Conservation (phyloP, 2,329 filamentous ascomycete species). For the Aspergillus sojae region DNA sequence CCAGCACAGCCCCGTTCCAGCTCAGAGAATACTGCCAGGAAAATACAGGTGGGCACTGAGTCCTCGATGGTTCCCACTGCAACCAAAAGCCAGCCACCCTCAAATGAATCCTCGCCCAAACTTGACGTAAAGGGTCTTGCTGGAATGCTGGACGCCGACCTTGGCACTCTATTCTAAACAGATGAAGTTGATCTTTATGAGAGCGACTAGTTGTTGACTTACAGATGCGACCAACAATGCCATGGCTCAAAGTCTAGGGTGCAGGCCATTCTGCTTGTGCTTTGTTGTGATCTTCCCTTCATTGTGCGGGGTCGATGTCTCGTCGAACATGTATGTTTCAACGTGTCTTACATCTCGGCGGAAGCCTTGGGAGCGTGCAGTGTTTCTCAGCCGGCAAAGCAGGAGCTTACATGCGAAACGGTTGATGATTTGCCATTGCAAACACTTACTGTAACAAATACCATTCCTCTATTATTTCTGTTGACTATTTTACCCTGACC, state of each 20-base stretch:
- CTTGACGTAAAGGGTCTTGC: conserved; percentile 6
- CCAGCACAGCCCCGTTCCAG: conserved; percentile 17
- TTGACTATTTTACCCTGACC: background rate
- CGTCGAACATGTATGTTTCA: background rate
- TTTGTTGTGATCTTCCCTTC: background rate
- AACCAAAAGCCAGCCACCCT: background rate
- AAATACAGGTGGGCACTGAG: background rate
- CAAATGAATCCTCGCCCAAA: conserved; percentile 12
- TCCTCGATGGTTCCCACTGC: background rate
- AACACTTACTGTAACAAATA: background rate
- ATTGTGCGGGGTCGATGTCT: background rate
- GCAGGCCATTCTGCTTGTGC: background rate
- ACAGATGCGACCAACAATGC: background rate
- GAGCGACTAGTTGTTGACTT: background rate
- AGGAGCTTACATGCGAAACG: background rate
- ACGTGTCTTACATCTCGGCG: background rate
- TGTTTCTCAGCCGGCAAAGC: background rate
- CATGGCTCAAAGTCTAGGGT: background rate
- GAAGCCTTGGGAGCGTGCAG: background rate
- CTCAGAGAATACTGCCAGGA: background rate
- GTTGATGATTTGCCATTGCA: background rate
- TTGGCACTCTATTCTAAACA: conserved; percentile 33
- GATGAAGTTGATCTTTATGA: background rate
- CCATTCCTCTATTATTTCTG: background rate
- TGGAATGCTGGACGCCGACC: conserved; percentile 26